Conservation (phyloP, 2,329 filamentous ascomycete species). For the Epichloe uncinata region DNA sequence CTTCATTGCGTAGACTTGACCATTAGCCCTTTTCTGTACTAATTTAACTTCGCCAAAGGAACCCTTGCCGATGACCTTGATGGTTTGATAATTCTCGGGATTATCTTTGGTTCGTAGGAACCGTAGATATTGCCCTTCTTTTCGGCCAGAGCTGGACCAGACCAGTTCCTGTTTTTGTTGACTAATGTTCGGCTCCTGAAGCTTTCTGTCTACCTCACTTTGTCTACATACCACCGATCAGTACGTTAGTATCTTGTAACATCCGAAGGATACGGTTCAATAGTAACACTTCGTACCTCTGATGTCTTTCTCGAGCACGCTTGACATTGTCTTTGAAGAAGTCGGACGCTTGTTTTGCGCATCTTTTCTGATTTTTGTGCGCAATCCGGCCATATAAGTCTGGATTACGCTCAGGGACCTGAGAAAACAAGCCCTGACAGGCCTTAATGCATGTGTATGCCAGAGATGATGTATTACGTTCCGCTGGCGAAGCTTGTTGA, state of each 20-base stretch:
- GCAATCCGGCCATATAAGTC: slow-evolving; percentile 41
- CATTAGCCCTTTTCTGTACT: slow-evolving; percentile 89
- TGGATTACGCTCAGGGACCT: slow-evolving; percentile 70
- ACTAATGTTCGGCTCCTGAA: slow-evolving; percentile 61
- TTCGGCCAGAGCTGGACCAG: slow-evolving; percentile 70
- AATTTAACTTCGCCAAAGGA: slow-evolving; percentile 97
- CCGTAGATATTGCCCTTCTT: slow-evolving; percentile 84
- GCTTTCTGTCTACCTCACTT: slow-evolving; percentile 78
- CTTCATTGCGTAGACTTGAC: slow-evolving; percentile 97
- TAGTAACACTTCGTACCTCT: slow-evolving; percentile 33
- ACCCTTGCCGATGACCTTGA: slow-evolving; percentile 96
- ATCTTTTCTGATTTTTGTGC: slow-evolving; percentile 58
- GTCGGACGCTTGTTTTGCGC: slow-evolving; percentile 59
- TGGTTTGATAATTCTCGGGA: slow-evolving; percentile 85
- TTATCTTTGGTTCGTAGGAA: slow-evolving; percentile 89
- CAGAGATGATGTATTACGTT: too few relatives aligned
- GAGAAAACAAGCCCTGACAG: too few relatives aligned
- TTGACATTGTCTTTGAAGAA: slow-evolving; percentile 99
- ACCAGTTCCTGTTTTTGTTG: slow-evolving; percentile 60
- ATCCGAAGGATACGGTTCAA: too few relatives aligned
- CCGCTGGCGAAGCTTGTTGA: too few relatives aligned
- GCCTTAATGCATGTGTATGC: too few relatives aligned
- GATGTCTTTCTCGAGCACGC: slow-evolving; percentile 85
- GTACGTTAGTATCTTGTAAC: background rate
- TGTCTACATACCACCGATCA: slow-evolving; percentile 42